These are phyloP conservation scores for Alternaria arborescens DNA, from an alignment of 2,329 filamentous ascomycete species.

Conservation along the genomic window DNA sequence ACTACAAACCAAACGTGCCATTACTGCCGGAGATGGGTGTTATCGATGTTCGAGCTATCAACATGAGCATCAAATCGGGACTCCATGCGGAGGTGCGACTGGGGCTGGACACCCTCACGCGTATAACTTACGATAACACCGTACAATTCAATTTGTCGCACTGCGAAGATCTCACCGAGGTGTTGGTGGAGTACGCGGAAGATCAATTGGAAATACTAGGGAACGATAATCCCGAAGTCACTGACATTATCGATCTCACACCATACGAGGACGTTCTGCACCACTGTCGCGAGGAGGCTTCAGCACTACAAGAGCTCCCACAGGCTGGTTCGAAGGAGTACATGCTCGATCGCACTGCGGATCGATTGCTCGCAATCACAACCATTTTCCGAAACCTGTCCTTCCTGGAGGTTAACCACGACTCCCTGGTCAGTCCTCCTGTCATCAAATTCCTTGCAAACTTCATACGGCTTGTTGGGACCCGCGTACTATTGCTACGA, in stretches of 20 bases:
- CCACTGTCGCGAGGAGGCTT: slow-evolving; percentile 77
- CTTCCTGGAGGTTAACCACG: slow-evolving; percentile 81
- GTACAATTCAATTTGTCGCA: slow-evolving; percentile 46
- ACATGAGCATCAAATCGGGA: slow-evolving; percentile 87
- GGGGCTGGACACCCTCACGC: slow-evolving; percentile 83
- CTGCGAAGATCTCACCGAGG: slow-evolving; percentile 83
- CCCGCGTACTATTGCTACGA: slow-evolving; percentile 84
- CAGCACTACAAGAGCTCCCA: slow-evolving; percentile 74
- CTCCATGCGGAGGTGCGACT: slow-evolving; percentile 89
- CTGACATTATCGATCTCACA: slow-evolving; percentile 81
- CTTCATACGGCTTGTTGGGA: slow-evolving; percentile 86
- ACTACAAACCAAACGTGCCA: slow-evolving; percentile 78
- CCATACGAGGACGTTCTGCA: slow-evolving; percentile 89
- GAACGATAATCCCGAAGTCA: slow-evolving; percentile 84
- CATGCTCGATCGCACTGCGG: slow-evolving; percentile 84
- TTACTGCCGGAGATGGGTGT: slow-evolving; percentile 79
- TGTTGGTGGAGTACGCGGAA: slow-evolving; percentile 88
- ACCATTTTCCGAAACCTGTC: slow-evolving; percentile 93
- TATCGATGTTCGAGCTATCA: slow-evolving; percentile 89
- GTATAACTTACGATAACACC: slow-evolving; percentile 65
- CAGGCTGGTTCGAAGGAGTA: slow-evolving; percentile 80
- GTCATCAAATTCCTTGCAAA: slow-evolving; percentile 86
- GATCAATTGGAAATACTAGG: slow-evolving; percentile 85
- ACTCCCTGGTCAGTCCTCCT: slow-evolving; percentile 74
- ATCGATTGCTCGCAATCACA: slow-evolving; percentile 87